These are phyloP conservation scores for Citrullus mucosospermus DNA, from an alignment of 306 rosid genomes.

Conservation along the genomic window DNA sequence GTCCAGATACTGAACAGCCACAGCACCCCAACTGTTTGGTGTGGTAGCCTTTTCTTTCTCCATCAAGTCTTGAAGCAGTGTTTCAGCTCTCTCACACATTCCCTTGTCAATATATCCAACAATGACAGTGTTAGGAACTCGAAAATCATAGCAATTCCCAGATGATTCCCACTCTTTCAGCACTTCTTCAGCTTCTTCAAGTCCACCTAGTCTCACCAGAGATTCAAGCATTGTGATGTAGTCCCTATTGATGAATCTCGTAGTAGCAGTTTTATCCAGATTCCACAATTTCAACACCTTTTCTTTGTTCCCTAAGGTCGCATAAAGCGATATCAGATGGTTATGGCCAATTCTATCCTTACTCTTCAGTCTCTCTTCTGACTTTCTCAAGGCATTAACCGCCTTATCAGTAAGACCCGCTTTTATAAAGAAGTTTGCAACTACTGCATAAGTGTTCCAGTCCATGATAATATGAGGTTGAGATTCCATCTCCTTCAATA, in stretches of 20 bases:
- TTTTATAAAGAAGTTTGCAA: slow-evolving; percentile 52
- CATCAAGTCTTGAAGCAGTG: slow-evolving; percentile 41
- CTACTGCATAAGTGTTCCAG: slow-evolving; percentile 74
- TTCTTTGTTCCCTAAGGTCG: slow-evolving; percentile 37
- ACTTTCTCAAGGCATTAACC: slow-evolving; percentile 36
- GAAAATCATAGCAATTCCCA: slow-evolving; percentile 57
- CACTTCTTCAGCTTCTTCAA: slow-evolving; percentile 58
- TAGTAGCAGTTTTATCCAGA: slow-evolving; percentile 45
- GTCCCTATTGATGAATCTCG: slow-evolving; percentile 68
- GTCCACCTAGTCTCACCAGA: slow-evolving; percentile 51
- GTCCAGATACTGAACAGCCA: slow-evolving; percentile 39
- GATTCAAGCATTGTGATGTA: slow-evolving; percentile 42
- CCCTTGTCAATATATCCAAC: slow-evolving; percentile 36
- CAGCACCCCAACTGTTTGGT: slow-evolving; percentile 43
- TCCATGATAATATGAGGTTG: slow-evolving; percentile 55
- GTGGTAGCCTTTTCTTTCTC: slow-evolving; percentile 42
- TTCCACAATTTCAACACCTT: slow-evolving; percentile 68
- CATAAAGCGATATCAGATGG: slow-evolving; percentile 57
- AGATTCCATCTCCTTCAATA: slow-evolving; percentile 60
- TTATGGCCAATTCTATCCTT: slow-evolving; percentile 59
- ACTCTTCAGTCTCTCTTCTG: slow-evolving; percentile 49
- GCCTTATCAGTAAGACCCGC: slow-evolving; percentile 36
- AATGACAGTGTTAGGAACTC: slow-evolving; percentile 40
- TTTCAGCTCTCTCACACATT: slow-evolving; percentile 49
- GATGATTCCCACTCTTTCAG: slow-evolving; percentile 68